Evolutionary conservation across 768 basidiomycete genomes (phyloP).

Genomic region (Hirschioporus abietinus): DNA sequence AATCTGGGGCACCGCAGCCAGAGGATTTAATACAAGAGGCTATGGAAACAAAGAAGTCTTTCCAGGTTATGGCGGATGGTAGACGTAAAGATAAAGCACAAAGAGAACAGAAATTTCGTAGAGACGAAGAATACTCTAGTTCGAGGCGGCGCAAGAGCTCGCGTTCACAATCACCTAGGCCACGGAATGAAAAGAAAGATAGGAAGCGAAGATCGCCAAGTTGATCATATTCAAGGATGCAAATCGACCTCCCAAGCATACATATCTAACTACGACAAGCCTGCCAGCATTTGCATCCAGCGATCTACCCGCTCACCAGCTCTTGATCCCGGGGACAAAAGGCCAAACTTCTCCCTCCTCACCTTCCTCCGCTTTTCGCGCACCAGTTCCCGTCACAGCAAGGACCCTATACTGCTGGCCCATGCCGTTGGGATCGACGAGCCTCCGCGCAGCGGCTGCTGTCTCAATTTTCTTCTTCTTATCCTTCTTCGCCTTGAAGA

Average conservation of each 20-base stretch:
- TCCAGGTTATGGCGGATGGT: conserved; percentile 7
- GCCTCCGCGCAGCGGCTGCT: conserved; percentile 51
- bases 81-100: conserved; percentile 3
- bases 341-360: conserved; percentile 26
- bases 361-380: not conserved
- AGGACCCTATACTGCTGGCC: conserved; percentile 82
- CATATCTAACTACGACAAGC: not conserved
- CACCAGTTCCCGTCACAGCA: conserved; percentile 37
- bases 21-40: conserved; percentile 7
- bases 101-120: not conserved
- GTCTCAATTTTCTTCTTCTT: conserved; percentile 49
- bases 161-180: not conserved
- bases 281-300: not conserved
- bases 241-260: not conserved
- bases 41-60: not conserved
- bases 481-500: conserved; percentile 41
- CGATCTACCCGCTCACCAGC: not conserved
- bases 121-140: not conserved
- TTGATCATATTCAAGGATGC: not conserved
- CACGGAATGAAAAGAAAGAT: not conserved
- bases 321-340: conserved; percentile 17
- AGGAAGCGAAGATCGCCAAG: not conserved
- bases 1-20: conserved; percentile 7
- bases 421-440: conserved; percentile 84
- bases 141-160: not conserved